Evolutionary conservation across 75 land plant genomes (phyloP), one percentile per base, ranked within the genome.

Genomic region (Picea glauca): DNA sequence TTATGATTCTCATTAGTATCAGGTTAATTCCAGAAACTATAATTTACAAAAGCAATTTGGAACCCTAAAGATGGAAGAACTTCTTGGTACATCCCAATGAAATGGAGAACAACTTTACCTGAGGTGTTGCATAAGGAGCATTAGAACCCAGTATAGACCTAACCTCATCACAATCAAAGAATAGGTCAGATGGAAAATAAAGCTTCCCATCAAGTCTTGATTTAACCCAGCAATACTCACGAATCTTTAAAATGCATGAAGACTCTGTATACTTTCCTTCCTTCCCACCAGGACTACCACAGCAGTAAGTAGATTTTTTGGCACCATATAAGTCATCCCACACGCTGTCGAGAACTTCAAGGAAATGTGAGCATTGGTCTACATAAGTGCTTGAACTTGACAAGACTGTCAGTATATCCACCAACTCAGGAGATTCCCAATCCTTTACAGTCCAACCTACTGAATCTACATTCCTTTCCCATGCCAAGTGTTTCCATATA

Each of bases 391-490:
- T 59, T 23, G 30, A 66, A 46, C 43, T 63, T 31, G 91, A 86
- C 62, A 92, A 74, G 13, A 58, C 23, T 33, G 87, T 80, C 43
- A 96, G 77, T 11, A 96, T 75, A 32, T 83, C 62, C 5, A 79
- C 67, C 66, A 91, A 78, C 74, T 96, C 99, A 58, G 86, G 84
- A 50, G 90, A 92, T 82, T 91, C 98, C 98, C 98, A 96, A 83
- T 96, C 95, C 58, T 81, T 77, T 32, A 77, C 84, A 78, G 83
- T 46, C 57, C 78, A 77, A 26, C 58, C 73, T 6, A 40, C 70
- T 31, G 77, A 78, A 31, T 76, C 20, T 1, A 65, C 21, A 56
- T 80, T 78, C 15, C 77, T 65, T 60, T 83, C 81, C 82, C 60
- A 75, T 26, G 76, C 32, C 54, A 72, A 32, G 54, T 67, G 78